Evolutionary conservation across 2,329 filamentous ascomycete genomes (phyloP).

Genomic region (Neofusicoccum ribis): DNA sequence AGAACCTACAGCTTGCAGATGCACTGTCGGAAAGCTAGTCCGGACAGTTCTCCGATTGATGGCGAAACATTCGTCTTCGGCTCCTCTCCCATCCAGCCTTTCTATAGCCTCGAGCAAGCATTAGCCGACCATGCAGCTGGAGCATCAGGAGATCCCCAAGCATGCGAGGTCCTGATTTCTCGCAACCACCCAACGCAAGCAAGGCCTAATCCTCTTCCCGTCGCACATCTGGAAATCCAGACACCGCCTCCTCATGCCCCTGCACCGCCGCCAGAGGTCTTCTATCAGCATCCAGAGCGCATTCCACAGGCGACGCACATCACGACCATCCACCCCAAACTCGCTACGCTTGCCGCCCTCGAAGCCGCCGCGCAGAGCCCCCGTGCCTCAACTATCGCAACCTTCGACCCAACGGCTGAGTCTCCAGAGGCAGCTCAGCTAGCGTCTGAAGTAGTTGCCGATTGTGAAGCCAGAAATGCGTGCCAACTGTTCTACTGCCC

Average conservation of each 20-base stretch:
- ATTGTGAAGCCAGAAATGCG: constrained; percentile 67
- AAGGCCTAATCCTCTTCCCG: constrained; percentile 33
- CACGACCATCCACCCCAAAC: constrained; percentile 48
- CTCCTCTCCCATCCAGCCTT: constrained; percentile 66
- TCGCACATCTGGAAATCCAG: constrained; percentile 41
- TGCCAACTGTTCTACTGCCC: constrained; percentile 68
- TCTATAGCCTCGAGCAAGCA: constrained; percentile 59
- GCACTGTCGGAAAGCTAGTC: constrained; percentile 40
- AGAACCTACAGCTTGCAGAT: constrained; percentile 42
- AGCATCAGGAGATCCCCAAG: background rate
- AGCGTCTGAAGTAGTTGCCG: constrained; percentile 59
- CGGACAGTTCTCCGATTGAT: background rate
- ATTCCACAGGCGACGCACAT: constrained; percentile 22
- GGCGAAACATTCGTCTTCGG: constrained; percentile 58
- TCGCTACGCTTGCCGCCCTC: constrained; percentile 48
- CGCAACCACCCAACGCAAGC: constrained; percentile 42
- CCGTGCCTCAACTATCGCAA: constrained; percentile 54
- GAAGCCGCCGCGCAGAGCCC: constrained; percentile 48
- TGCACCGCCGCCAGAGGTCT: background rate
- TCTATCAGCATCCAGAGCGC: background rate
- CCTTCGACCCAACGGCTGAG: constrained; percentile 67
- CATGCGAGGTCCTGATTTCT: constrained; percentile 35
- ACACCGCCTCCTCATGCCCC: constrained; percentile 34
- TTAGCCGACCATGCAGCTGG: constrained; percentile 31
- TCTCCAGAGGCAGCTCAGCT: constrained; percentile 63